Evolutionary conservation across 306 rosid species (phyloP).

Genomic region (Inga oerstediana): DNA sequence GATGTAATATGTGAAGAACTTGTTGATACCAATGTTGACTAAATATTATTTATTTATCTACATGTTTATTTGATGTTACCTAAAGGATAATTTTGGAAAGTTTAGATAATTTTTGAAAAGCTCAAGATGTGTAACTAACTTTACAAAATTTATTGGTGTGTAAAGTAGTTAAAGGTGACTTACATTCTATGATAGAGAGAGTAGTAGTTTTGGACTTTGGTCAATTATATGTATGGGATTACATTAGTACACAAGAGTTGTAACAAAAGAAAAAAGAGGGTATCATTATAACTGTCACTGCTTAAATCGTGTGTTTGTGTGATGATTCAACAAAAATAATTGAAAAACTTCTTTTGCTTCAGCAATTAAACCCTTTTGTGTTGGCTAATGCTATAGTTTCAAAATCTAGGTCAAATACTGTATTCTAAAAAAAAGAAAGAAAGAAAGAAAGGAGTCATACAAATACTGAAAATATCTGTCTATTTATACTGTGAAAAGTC

Average conservation of each 20-base stretch:
- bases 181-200: too few relatives aligned
- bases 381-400: not conserved
- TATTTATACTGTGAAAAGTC: not conserved
- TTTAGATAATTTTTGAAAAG: too few relatives aligned
- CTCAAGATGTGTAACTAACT: too few relatives aligned
- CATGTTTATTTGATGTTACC: too few relatives aligned
- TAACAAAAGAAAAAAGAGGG: not conserved
- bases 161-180: too few relatives aligned
- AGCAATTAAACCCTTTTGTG: not conserved
- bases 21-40: not conserved
- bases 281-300: not conserved
- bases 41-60: too few relatives aligned
- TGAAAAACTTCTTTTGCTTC: not conserved
- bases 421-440: too few relatives aligned
- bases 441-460: too few relatives aligned
- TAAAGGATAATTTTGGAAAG: too few relatives aligned
- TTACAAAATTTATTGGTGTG: too few relatives aligned
- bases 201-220: too few relatives aligned
- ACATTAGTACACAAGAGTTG: not conserved
- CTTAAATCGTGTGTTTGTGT: not conserved
- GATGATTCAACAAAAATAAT: not conserved
- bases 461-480: not conserved
- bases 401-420: not conserved
- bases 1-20: not conserved
- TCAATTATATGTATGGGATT: not conserved